Conservation (phyloP, 257 asterid species). For the Thymus mandschuricus region DNA sequence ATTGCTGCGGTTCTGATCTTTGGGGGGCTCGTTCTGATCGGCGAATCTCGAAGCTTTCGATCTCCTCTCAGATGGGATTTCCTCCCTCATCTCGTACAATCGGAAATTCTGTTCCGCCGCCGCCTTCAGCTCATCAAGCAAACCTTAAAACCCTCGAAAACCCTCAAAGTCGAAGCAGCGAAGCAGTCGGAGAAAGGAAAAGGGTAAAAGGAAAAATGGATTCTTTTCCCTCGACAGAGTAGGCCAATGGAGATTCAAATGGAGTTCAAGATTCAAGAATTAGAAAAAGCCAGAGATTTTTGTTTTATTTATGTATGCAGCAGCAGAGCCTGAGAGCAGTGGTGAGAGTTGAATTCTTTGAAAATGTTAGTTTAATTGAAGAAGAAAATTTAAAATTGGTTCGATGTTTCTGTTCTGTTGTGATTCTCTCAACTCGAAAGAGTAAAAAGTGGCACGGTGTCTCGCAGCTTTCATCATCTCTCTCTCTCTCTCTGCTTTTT, state of each 20-base stretch:
- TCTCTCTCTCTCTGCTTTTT: constrained; percentile 13
- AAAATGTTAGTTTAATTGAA: not conserved
- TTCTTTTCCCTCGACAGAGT: constrained; percentile 16
- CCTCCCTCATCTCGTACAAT: constrained; percentile 60
- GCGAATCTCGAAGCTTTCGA: constrained; percentile 58
- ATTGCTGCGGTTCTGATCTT: constrained; percentile 36
- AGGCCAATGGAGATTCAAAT: constrained; percentile 25
- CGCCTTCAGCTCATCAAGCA: constrained; percentile 21
- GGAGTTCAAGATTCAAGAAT: constrained; percentile 18
- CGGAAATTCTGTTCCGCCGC: not conserved
- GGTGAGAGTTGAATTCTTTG: not conserved
- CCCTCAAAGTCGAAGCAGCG: not conserved
- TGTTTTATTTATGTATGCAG: not conserved
- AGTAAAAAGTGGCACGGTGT: constrained; percentile 53
- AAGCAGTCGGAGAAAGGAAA: constrained; percentile 3
- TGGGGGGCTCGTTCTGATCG: constrained; percentile 71
- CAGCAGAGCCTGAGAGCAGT: not conserved
- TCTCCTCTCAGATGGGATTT: constrained; percentile 54
- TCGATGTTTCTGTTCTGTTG: constrained; percentile 45
- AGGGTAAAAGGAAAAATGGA: not conserved
- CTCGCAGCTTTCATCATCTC: constrained; percentile 47
- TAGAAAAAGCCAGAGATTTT: not conserved
- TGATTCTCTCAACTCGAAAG: constrained; percentile 42
- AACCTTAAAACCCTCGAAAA: constrained; percentile 13
- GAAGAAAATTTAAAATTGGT: not conserved